Percentiles rank a stretch among this genome's conserved stretches.
Evolutionary conservation across 2,329 filamentous ascomycete species (phyloP).

Genomic region (Karstenula rhodostoma): DNA sequence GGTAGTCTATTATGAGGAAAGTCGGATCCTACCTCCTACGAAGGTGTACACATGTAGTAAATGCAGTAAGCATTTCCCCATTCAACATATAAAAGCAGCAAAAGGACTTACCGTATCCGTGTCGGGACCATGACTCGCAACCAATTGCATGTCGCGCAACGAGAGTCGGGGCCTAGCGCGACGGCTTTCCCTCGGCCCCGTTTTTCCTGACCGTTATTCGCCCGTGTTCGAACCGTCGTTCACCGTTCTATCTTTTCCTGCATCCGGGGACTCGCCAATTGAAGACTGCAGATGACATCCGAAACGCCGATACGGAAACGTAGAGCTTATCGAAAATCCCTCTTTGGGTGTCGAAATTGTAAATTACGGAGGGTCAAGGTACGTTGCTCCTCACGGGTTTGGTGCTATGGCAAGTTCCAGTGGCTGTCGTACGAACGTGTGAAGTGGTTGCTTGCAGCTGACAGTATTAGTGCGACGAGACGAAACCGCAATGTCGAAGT

Average conservation of each 20-base stretch:
- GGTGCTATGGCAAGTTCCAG: background rate
- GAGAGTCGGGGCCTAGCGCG: background rate
- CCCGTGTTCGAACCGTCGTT: background rate
- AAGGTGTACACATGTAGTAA: background rate
- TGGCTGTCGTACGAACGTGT: background rate
- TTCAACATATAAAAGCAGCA: background rate
- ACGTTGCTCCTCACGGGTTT: constrained; percentile 23
- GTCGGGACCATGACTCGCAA: background rate
- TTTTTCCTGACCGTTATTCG: background rate
- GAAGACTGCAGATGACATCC: background rate
- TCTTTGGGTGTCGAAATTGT: constrained; percentile 62
- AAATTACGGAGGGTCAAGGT: constrained; percentile 61
- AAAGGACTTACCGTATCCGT: background rate
- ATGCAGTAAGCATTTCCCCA: background rate
- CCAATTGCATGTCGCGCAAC: background rate
- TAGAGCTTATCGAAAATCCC: constrained; percentile 57
- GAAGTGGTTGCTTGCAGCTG: too few species aligned
- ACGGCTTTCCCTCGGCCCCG: background rate
- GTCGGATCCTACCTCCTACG: too few species aligned
- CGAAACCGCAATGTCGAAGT: constrained; percentile 56
- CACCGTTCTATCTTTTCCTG: background rate
- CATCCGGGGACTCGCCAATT: background rate
- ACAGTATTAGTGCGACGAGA: constrained; percentile 58
- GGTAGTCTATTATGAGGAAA: too few species aligned
- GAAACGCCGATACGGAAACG: background rate